Evolutionary conservation across 106 monocot genomes (phyloP).

Genomic region (Acorus gramineus): DNA sequence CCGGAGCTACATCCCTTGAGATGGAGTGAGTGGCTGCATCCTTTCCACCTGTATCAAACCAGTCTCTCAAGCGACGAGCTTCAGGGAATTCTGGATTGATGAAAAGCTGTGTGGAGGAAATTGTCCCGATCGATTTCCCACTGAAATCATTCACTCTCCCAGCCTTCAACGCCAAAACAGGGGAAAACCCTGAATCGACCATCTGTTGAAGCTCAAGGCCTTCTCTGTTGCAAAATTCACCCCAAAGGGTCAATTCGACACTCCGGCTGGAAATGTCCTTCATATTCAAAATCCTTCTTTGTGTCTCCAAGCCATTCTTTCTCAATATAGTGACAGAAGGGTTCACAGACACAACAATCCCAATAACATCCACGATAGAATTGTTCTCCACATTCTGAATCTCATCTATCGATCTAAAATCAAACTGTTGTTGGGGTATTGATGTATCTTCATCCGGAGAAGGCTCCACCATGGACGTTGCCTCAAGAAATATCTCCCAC

Average conservation of each 20-base stretch:
- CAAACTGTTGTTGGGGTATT: constrained; percentile 80
- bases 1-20: constrained; percentile 49
- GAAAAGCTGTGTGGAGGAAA: constrained; percentile 71
- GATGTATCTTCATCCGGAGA: constrained; percentile 68
- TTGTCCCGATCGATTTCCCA: constrained; percentile 87
- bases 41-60: constrained; percentile 84
- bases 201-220: constrained; percentile 58
- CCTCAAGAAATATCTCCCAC: constrained; percentile 88
- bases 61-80: constrained; percentile 44
- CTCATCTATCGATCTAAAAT: constrained; percentile 56
- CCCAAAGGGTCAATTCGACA: constrained; percentile 96
- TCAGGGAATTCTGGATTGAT: constrained; percentile 76
- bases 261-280: constrained; percentile 71
- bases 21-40: constrained; percentile 50
- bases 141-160: constrained; percentile 91
- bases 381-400: constrained; percentile 75
- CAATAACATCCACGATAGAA: constrained; percentile 79
- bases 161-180: constrained; percentile 79
- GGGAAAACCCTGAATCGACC: constrained; percentile 44
- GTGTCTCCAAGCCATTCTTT: constrained; percentile 98
- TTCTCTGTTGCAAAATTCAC: constrained; percentile 86
- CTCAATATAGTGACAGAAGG: constrained; percentile 69
- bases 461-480: constrained; percentile 53
- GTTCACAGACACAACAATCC: constrained; percentile 50
- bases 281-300: constrained; percentile 61